Conservation (phyloP, 2,329 filamentous ascomycete genomes). For the Colletotrichum echinochloae region DNA sequence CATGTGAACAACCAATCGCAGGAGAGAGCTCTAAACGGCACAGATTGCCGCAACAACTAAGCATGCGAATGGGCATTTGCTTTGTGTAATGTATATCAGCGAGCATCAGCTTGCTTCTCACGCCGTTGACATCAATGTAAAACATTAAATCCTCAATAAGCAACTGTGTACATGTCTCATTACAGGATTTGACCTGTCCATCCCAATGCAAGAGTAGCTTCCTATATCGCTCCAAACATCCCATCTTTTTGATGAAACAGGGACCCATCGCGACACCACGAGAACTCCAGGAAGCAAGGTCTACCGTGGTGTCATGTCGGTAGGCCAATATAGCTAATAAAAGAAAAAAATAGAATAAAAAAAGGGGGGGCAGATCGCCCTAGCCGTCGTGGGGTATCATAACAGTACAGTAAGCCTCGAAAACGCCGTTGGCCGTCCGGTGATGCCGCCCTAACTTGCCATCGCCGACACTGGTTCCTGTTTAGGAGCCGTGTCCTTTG, state of each 20-base stretch:
- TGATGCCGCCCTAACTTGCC: constrained; percentile 40
- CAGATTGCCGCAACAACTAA: neutral
- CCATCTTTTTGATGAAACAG: constrained; percentile 6
- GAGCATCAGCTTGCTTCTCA: constrained; percentile 23
- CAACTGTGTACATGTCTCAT: constrained; percentile 35
- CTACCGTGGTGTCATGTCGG: neutral
- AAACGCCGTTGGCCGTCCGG: constrained; percentile 36
- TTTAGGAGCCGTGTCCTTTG: constrained; percentile 38
- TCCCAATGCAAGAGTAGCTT: constrained; percentile 29
- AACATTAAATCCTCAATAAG: constrained; percentile 31
- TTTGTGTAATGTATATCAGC: constrained; percentile 35
- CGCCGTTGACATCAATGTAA: constrained; percentile 26
- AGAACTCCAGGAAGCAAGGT: constrained; percentile 2
- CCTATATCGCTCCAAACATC: constrained; percentile 15
- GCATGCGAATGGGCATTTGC: constrained; percentile 14
- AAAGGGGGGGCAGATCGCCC: constrained; percentile 22
- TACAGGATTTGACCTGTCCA: constrained; percentile 24
- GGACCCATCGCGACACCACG: constrained; percentile 10
- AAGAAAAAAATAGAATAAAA: neutral
- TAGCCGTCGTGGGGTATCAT: constrained; percentile 41
- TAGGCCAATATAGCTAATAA: constrained; percentile 8
- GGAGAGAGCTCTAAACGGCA: neutral
- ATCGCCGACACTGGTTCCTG: constrained; percentile 37
- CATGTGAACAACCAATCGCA: neutral
- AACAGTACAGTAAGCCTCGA: constrained; percentile 41